These are phyloP conservation scores for Pseudopithomyces chartarum DNA, from an alignment of 2,329 filamentous ascomycete species.

Conservation along the genomic window DNA sequence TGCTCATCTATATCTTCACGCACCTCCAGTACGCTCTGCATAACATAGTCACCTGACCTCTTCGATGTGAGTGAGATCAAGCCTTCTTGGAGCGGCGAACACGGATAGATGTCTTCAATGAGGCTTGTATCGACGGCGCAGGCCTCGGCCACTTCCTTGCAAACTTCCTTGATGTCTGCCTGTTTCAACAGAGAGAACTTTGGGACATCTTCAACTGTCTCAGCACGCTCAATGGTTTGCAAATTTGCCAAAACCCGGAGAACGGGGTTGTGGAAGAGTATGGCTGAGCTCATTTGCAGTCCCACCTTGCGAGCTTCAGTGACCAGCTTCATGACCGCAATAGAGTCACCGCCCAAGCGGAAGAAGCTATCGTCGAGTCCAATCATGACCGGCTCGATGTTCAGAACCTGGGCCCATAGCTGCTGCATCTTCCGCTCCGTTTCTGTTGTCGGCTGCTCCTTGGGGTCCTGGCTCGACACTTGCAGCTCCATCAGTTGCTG, in stretches of 20 bases:
- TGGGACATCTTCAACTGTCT: too few species aligned
- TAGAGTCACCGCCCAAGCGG: not conserved
- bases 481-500: too few species aligned
- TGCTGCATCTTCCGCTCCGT: not conserved
- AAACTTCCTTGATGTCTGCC: too few species aligned
- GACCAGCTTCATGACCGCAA: not conserved
- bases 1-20: not conserved
- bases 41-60: slow-evolving; percentile 58
- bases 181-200: too few species aligned
- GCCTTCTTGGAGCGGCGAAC: not conserved
- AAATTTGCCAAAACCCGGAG: too few species aligned
- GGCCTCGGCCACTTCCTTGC: too few species aligned
- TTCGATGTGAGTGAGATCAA: slow-evolving; percentile 16
- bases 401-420: not conserved
- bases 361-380: not conserved
- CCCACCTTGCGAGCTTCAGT: not conserved
- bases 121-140: too few species aligned
- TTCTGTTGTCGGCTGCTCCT: not conserved
- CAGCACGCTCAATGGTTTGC: too few species aligned
- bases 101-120: slow-evolving; percentile 20
- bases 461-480: not conserved
- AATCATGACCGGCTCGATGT: not conserved
- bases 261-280: too few species aligned
- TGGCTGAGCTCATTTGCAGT: not conserved
- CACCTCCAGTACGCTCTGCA: slow-evolving; percentile 16